phyloP scores from a whole-genome alignment of 352 stramenopile species.

The Phytophthora pini region DNA sequence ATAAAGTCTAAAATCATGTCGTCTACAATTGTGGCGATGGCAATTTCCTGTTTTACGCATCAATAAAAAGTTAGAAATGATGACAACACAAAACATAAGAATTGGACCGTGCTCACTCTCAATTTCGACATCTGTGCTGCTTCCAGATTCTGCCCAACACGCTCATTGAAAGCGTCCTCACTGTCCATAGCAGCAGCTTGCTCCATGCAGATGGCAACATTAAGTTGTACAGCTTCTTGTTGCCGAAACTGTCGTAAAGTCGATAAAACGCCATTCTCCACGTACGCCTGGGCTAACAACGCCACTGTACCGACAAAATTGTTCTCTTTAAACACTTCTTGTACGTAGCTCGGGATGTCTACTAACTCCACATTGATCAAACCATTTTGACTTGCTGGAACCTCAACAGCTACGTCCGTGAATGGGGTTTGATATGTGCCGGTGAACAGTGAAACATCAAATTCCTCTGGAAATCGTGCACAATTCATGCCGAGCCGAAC shows the following conservation, averaged over 20 bases:
- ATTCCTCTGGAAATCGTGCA: neutral
- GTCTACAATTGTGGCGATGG: slow-evolving; percentile 56
- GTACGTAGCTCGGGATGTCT: slow-evolving; percentile 22
- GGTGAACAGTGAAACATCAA: slow-evolving; percentile 1
- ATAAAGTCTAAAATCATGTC: slow-evolving; percentile 70
- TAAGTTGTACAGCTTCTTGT: slow-evolving; percentile 49
- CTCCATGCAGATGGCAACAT: slow-evolving; percentile 46
- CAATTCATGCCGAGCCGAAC: slow-evolving; percentile 38
- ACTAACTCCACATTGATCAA: slow-evolving; percentile 7
- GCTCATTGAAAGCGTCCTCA: slow-evolving; percentile 28
- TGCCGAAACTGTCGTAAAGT: slow-evolving; percentile 54
- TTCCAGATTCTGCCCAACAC: slow-evolving; percentile 37
- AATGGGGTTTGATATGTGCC: neutral
- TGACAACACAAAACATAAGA: neutral
- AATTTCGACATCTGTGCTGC: slow-evolving; percentile 48
- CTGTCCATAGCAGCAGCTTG: slow-evolving; percentile 20
- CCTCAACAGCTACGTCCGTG: slow-evolving; percentile 5
- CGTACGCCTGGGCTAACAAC: slow-evolving; percentile 56
- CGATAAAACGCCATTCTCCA: slow-evolving; percentile 43
- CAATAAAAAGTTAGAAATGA: slow-evolving; percentile 3
- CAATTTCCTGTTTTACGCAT: slow-evolving; percentile 46
- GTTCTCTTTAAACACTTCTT: slow-evolving; percentile 31
- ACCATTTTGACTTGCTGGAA: slow-evolving; percentile 4
- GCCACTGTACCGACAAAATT: slow-evolving; percentile 41
- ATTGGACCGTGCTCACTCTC: slow-evolving; percentile 22